A percentile compares a stretch with the other conserved stretches of the same genome.
Conservation (phyloP, 2,329 filamentous ascomycete species). For the Talaromyces islandicus region DNA sequence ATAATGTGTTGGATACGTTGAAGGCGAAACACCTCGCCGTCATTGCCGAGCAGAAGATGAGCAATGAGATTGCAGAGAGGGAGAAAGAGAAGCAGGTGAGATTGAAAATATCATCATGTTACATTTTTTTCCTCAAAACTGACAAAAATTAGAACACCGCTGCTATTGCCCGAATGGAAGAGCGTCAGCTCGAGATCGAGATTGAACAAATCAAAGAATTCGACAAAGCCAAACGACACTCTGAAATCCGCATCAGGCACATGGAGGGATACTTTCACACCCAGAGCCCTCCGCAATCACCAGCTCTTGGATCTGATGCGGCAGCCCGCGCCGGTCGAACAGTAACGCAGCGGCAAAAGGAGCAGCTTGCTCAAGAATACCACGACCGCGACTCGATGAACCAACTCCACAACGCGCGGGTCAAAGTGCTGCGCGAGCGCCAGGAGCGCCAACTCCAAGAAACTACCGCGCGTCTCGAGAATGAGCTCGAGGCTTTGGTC, state of each 20-base stretch:
- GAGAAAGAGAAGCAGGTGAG: slow-evolving; percentile 35
- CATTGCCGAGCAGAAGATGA: slow-evolving; percentile 22
- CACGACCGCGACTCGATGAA: slow-evolving; percentile 39
- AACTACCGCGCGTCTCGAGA: slow-evolving; percentile 32
- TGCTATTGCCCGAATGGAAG: slow-evolving; percentile 33
- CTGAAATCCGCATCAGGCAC: slow-evolving; percentile 39
- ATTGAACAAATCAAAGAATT: slow-evolving; percentile 41
- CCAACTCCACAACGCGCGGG: slow-evolving; percentile 36
- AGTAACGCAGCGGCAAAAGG: slow-evolving; percentile 36
- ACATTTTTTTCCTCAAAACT: neutral
- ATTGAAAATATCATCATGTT: neutral
- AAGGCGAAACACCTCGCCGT: slow-evolving; percentile 23
- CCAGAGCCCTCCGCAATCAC: slow-evolving; percentile 30
- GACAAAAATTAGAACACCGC: slow-evolving; percentile 27
- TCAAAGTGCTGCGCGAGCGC: slow-evolving; percentile 43
- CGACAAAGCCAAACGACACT: slow-evolving; percentile 37
- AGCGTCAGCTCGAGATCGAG: slow-evolving; percentile 39
- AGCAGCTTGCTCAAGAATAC: slow-evolving; percentile 40
- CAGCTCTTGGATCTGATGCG: slow-evolving; percentile 13
- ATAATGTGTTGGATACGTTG: slow-evolving; percentile 23
- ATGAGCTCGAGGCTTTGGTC: slow-evolving; percentile 30
- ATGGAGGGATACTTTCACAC: slow-evolving; percentile 44
- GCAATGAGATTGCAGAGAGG: slow-evolving; percentile 26
- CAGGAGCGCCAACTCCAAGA: slow-evolving; percentile 38
- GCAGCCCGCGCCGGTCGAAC: slow-evolving; percentile 18